These are phyloP conservation scores for Leccinum ochraceum DNA, from an alignment of 768 basidiomycete genomes.

Conservation along the genomic window DNA sequence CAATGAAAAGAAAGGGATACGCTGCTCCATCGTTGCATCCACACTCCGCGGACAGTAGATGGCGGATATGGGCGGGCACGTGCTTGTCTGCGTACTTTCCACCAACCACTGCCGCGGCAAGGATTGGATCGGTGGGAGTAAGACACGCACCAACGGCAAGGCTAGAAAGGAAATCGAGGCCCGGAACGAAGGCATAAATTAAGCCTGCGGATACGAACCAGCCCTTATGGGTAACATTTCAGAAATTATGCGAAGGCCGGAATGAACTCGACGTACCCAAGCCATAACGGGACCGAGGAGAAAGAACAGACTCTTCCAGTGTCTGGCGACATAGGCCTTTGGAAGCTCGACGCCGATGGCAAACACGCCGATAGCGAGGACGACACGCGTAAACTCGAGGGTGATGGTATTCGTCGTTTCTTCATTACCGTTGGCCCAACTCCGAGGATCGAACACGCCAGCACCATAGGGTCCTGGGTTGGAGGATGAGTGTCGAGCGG, in stretches of 20 bases:
- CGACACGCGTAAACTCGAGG: conserved; percentile 85
- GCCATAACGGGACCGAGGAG: conserved; percentile 83
- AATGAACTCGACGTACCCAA: conserved; percentile 55
- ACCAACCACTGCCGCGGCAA: conserved; percentile 63
- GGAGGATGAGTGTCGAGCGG: neutral
- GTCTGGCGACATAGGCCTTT: conserved; percentile 90
- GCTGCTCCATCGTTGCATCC: conserved; percentile 98
- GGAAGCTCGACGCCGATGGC: conserved; percentile 98
- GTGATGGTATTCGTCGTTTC: conserved; percentile 72
- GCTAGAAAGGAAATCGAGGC: conserved; percentile 84
- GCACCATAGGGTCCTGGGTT: conserved; percentile 76
- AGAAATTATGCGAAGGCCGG: conserved; percentile 6
- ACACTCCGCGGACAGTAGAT: conserved; percentile 69
- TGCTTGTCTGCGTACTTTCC: conserved; percentile 99
- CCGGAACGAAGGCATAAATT: conserved; percentile 90
- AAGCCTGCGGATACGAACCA: conserved; percentile 93
- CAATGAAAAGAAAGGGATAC: conserved; percentile 90
- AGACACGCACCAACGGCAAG: conserved; percentile 91
- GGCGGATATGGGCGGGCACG: conserved; percentile 80
- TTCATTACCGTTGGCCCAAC: conserved; percentile 59
- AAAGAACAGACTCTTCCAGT: conserved; percentile 89
- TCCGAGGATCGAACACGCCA: conserved; percentile 77
- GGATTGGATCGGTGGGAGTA: conserved; percentile 69
- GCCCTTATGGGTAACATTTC: conserved; percentile 49
- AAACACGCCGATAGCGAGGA: conserved; percentile 96